phyloP scores from a whole-genome alignment of 257 asterid genomes.

The Lavandula angustifolia region DNA sequence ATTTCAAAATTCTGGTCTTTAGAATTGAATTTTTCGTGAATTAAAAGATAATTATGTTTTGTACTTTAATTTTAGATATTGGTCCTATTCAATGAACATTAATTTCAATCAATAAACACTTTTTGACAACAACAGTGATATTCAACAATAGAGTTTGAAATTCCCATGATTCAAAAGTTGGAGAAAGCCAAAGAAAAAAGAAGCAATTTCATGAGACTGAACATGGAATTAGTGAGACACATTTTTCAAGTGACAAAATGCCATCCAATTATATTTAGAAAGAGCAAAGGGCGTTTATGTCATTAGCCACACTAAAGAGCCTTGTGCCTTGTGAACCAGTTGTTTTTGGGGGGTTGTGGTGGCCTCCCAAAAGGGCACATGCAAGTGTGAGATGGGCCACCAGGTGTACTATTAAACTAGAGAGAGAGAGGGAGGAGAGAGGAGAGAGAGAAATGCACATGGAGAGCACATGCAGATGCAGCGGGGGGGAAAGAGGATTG shows the following conservation, averaged over 20 bases:
- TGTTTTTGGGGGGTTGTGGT: conserved; percentile 32
- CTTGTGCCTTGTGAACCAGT: conserved; percentile 33
- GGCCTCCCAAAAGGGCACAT: conserved; percentile 68
- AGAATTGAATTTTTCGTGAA: too few relatives aligned
- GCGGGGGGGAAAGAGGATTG: conserved; percentile 32
- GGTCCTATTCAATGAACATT: too few relatives aligned
- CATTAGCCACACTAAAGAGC: conserved; percentile 13
- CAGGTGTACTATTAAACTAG: conserved; percentile 27
- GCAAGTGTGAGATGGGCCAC: conserved; percentile 66
- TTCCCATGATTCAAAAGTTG: conserved; percentile 29
- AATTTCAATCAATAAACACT: background rate
- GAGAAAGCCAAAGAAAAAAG: background rate
- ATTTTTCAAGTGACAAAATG: conserved; percentile 20
- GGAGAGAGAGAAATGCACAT: conserved; percentile 44
- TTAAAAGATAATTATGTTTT: too few relatives aligned
- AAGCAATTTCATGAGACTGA: conserved; percentile 24
- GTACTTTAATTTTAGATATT: too few relatives aligned
- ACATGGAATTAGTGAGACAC: conserved; percentile 39
- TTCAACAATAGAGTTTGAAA: conserved; percentile 6
- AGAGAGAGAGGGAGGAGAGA: background rate
- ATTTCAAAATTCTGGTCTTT: too few relatives aligned
- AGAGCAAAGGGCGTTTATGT: conserved; percentile 13
- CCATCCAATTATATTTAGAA: conserved; percentile 15
- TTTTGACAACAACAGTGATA: conserved; percentile 2
- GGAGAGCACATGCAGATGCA: conserved; percentile 63